Evolutionary conservation across 768 basidiomycete species (phyloP).

Genomic region (Hygrophorus pudorinus): DNA sequence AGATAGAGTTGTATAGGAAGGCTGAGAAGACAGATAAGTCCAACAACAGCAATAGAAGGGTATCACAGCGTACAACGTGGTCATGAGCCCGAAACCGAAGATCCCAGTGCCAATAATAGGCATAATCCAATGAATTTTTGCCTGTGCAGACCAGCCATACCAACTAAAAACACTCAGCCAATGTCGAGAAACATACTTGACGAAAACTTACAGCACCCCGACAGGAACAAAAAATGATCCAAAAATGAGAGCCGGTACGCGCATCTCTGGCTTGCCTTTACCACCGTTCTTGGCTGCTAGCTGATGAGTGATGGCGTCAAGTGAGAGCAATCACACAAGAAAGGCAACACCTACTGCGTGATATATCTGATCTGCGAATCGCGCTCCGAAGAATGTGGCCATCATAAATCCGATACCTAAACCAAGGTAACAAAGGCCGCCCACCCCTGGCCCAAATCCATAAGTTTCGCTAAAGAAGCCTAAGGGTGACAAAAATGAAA

Average conservation of each 20-base stretch:
- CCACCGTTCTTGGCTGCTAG: conserved; percentile 46
- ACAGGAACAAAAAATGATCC: conserved; percentile 62
- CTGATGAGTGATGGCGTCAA: conserved; percentile 18
- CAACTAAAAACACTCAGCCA: conserved; percentile 30
- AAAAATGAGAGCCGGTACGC: conserved; percentile 63
- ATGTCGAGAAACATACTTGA: neutral
- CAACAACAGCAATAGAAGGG: neutral
- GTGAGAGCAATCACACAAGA: neutral
- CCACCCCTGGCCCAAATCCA: conserved; percentile 39
- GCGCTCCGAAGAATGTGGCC: conserved; percentile 40
- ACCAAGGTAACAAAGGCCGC: conserved; percentile 45
- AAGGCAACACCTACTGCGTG: conserved; percentile 25
- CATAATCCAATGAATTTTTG: conserved; percentile 56
- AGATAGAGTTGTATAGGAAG: conserved; percentile 59
- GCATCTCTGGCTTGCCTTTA: conserved; percentile 63
- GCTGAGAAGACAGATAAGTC: conserved; percentile 20
- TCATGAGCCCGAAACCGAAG: conserved; percentile 35
- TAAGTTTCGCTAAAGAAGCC: conserved; percentile 42
- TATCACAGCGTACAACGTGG: neutral
- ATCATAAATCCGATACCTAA: conserved; percentile 45
- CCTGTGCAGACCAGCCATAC: conserved; percentile 70
- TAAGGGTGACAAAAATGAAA: conserved; percentile 4
- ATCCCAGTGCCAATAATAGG: conserved; percentile 53
- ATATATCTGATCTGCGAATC: conserved; percentile 38
- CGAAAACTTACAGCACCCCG: conserved; percentile 46